Conservation (phyloP, 1,284 basidiomycete species). For the Austropuccinia psidii region DNA sequence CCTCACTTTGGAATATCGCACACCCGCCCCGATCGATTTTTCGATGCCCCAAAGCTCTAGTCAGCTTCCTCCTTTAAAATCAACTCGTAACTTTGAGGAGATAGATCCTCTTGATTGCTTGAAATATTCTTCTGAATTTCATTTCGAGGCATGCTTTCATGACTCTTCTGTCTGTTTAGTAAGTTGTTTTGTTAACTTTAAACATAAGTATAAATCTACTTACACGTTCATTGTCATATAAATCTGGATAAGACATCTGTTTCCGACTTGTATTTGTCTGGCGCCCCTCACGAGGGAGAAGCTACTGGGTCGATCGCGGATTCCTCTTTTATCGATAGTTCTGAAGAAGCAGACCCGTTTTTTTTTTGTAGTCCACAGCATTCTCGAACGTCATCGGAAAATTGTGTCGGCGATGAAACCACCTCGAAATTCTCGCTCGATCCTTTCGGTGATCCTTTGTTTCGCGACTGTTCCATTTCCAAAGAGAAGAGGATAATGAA, state of each 20-base stretch:
- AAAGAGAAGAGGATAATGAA: background rate
- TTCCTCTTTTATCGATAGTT: background rate
- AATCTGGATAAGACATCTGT: background rate
- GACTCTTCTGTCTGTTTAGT: background rate
- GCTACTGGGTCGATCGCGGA: background rate
- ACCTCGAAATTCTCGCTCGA: background rate
- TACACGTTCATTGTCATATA: background rate
- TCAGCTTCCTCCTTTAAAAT: no score
- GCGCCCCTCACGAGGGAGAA: background rate
- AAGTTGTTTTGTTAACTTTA: background rate
- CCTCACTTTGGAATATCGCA: slow-evolving; percentile 16
- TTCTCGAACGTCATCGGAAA: slow-evolving; percentile 11
- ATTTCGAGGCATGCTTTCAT: background rate
- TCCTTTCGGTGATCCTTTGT: slow-evolving; percentile 22
- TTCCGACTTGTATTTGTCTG: background rate
- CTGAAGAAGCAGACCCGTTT: background rate
- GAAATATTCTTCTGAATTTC: slow-evolving; percentile 14
- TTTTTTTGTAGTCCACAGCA: background rate
- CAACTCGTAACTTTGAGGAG: background rate
- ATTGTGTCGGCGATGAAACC: background rate
- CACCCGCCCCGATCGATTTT: slow-evolving; percentile 20
- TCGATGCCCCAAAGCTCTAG: slow-evolving; percentile 14
- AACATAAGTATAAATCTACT: background rate
- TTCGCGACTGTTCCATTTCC: slow-evolving; percentile 6
- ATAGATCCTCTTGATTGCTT: slow-evolving; percentile 27